phyloP scores from a whole-genome alignment of 768 basidiomycete species.

The Calocybe cyanea region DNA sequence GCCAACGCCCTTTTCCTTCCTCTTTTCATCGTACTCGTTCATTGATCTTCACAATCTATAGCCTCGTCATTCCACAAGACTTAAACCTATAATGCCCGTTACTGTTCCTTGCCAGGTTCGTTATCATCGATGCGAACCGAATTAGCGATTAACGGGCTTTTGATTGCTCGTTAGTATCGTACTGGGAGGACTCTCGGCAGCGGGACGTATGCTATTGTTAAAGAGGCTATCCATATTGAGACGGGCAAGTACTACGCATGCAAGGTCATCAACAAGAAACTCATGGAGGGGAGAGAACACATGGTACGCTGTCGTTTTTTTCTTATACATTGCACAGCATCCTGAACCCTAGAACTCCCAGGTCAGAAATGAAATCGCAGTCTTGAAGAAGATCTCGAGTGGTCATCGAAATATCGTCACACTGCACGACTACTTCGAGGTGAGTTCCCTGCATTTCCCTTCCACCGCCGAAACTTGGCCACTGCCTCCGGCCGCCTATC shows the following conservation, averaged over 20 bases:
- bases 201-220: constrained; percentile 93
- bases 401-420: constrained; percentile 91
- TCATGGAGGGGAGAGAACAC: constrained; percentile 96
- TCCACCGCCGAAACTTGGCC: not conserved
- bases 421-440: constrained; percentile 95
- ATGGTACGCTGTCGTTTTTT: constrained; percentile 61
- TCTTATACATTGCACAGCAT: constrained; percentile 8
- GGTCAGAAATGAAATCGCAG: constrained; percentile 97
- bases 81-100: constrained; percentile 23
- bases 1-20: not conserved
- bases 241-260: constrained; percentile 93
- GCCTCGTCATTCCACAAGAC: constrained; percentile 4
- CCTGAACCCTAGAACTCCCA: constrained; percentile 24
- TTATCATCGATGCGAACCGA: constrained; percentile 7
- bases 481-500: not conserved
- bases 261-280: constrained; percentile 99
- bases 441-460: constrained; percentile 24
- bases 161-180: constrained; percentile 53
- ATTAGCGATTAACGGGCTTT: constrained; percentile 4
- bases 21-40: not conserved
- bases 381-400: constrained; percentile 89
- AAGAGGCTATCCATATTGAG: constrained; percentile 93
- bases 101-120: constrained; percentile 48
- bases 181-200: constrained; percentile 87
- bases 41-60: constrained; percentile 5